Percentiles rank a stretch among this genome's conserved stretches.
Evolutionary conservation across 2,329 filamentous ascomycete genomes (phyloP).

Genomic region (Coniochaeta sp.): DNA sequence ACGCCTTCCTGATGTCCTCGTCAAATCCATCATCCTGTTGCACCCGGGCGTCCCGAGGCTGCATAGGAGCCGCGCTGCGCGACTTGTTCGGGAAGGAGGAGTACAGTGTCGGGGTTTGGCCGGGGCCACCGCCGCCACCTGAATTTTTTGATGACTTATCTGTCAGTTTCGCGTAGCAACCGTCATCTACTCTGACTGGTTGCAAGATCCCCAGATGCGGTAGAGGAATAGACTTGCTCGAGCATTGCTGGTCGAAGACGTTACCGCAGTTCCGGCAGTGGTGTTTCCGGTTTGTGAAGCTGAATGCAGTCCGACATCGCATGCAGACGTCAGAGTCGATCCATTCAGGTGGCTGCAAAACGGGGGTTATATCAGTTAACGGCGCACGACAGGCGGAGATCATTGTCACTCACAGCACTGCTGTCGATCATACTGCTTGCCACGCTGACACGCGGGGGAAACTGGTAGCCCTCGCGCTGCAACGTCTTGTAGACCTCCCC

Average conservation of each 20-base stretch:
- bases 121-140: conserved; percentile 18
- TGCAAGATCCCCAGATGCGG: conserved; percentile 90
- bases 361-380: conserved; percentile 2
- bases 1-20: conserved; percentile 84
- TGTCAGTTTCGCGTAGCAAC: conserved; percentile 84
- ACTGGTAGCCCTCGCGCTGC: conserved; percentile 79
- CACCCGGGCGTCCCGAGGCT: conserved; percentile 80
- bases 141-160: conserved; percentile 54
- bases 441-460: conserved; percentile 79
- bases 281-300: conserved; percentile 96
- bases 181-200: conserved; percentile 90
- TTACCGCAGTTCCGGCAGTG: conserved; percentile 97
- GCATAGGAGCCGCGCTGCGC: conserved; percentile 64
- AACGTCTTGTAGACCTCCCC: conserved; percentile 78
- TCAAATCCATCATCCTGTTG: conserved; percentile 74
- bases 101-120: conserved; percentile 32
- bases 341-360: conserved; percentile 91
- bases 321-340: conserved; percentile 97
- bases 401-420: conserved; percentile 63
- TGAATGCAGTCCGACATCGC: conserved; percentile 92
- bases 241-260: conserved; percentile 94
- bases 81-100: conserved; percentile 49
- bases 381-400: not conserved
- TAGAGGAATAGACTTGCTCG: conserved; percentile 77
- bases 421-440: conserved; percentile 98